Evolutionary conservation across 495 filamentous ascomycete genomes (phyloP).

Genomic region (Xylaria palmicola): DNA sequence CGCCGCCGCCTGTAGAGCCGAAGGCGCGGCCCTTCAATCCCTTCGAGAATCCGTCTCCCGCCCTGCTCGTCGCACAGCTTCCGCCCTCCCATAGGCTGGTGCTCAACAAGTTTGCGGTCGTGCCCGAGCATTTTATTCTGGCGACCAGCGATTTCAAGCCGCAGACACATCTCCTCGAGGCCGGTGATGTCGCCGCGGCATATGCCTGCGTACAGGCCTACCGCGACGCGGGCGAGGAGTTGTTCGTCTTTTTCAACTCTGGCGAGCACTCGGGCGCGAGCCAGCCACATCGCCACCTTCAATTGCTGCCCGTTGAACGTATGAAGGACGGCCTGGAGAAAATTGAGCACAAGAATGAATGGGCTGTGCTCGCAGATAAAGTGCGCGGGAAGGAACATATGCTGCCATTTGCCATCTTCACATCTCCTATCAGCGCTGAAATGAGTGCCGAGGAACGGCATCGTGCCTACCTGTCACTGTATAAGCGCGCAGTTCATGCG

Average conservation of each 20-base stretch:
- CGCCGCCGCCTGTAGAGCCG: constrained; percentile 40
- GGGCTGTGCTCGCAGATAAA: constrained; percentile 56
- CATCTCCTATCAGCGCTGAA: constrained; percentile 21
- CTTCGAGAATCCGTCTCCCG: constrained; percentile 64
- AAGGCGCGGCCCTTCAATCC: constrained; percentile 56
- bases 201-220: constrained; percentile 67
- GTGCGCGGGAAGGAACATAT: constrained; percentile 22
- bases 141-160: constrained; percentile 63
- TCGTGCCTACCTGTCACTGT: constrained; percentile 46
- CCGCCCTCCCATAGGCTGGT: constrained; percentile 63
- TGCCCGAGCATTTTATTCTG: constrained; percentile 77
- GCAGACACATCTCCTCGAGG: constrained; percentile 68
- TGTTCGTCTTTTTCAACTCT: constrained; percentile 85
- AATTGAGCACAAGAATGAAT: constrained; percentile 25
- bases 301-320: constrained; percentile 68
- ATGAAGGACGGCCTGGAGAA: constrained; percentile 56
- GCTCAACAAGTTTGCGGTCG: constrained; percentile 81
- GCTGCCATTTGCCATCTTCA: constrained; percentile 33
- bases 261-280: constrained; percentile 74
- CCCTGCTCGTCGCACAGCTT: constrained; percentile 61
- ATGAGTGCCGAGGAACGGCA: constrained; percentile 31
- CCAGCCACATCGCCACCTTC: constrained; percentile 77
- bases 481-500: constrained; percentile 48
- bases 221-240: constrained; percentile 32
- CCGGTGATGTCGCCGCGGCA: constrained; percentile 62